Conservation (phyloP, 2,329 filamentous ascomycete species). For the Metarhizium robertsii region DNA sequence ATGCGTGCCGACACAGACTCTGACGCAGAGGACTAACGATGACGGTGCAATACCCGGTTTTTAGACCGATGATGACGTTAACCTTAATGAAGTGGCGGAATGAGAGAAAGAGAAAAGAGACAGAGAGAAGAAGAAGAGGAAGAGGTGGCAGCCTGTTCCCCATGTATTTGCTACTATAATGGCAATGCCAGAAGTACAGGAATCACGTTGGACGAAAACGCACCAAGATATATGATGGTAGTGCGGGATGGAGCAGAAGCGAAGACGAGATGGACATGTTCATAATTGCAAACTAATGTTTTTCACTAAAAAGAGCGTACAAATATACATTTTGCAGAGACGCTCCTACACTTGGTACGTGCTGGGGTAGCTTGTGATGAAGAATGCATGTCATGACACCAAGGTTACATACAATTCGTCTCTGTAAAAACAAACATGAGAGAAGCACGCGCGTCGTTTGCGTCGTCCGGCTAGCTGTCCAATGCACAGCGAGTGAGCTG, state of each 20-base stretch:
- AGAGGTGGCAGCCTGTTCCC: background rate
- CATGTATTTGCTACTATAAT: background rate
- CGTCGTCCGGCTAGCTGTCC: no score
- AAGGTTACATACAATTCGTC: no score
- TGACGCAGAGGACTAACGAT: background rate
- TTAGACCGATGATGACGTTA: background rate
- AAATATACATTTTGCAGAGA: background rate
- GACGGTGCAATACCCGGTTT: background rate
- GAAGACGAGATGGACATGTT: background rate
- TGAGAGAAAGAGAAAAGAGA: background rate
- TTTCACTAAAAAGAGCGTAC: background rate
- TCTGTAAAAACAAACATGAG: no score
- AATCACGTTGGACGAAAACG: background rate
- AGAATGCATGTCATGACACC: no score
- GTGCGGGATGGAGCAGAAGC: background rate
- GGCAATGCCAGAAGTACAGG: background rate
- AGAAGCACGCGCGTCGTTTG: no score
- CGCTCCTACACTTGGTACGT: background rate
- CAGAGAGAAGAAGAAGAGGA: background rate
- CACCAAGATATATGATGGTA: background rate
- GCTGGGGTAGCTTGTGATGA: no score
- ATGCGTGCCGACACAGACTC: background rate
- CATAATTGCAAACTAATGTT: background rate
- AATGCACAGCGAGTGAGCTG: no score
- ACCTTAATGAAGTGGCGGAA: background rate